A percentile compares a stretch with the other conserved stretches of the same genome.
Evolutionary conservation across 1,139 yeast species (phyloP).

Genomic region (Yamadazyma triangularis): DNA sequence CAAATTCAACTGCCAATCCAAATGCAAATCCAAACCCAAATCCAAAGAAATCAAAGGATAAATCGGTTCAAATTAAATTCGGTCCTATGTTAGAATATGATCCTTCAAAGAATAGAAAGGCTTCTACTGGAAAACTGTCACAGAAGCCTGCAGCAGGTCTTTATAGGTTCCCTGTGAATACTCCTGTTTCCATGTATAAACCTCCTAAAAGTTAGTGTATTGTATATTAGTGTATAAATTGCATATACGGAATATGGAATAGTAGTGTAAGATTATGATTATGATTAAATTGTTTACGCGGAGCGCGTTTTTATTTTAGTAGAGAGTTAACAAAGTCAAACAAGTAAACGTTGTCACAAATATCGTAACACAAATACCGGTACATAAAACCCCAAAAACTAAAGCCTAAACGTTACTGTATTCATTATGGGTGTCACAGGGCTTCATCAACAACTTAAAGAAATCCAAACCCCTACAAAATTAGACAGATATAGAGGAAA

Average conservation of each 20-base stretch:
- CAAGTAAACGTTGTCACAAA: too few relatives aligned
- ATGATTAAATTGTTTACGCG: too few relatives aligned
- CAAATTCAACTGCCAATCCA: too few relatives aligned
- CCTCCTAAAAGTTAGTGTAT: constrained; percentile 32
- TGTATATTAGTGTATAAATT: too few relatives aligned
- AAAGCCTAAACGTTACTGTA: too few relatives aligned
- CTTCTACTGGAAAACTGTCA: constrained; percentile 5
- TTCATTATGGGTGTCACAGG: constrained; percentile 82
- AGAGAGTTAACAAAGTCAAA: too few relatives aligned
- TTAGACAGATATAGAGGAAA: constrained; percentile 65
- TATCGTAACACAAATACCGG: too few relatives aligned
- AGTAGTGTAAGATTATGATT: too few relatives aligned
- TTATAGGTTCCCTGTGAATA: constrained; percentile 28
- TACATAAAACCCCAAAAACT: too few relatives aligned
- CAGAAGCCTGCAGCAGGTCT: constrained; percentile 15
- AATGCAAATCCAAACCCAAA: constrained; percentile 1
- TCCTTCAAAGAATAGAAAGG: constrained; percentile 25
- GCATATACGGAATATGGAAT: too few relatives aligned
- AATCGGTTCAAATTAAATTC: constrained; percentile 30
- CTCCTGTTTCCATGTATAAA: constrained; percentile 31
- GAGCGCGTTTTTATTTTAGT: too few relatives aligned
- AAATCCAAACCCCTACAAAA: constrained; percentile 59
- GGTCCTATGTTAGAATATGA: constrained; percentile 42
- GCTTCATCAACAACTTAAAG: constrained; percentile 66
- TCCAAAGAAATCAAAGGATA: constrained; percentile 13